A percentile compares a stretch with the other conserved stretches of the same genome.
Evolutionary conservation across 345 rosid species (phyloP).

Genomic region (Nasturtium officinale): DNA sequence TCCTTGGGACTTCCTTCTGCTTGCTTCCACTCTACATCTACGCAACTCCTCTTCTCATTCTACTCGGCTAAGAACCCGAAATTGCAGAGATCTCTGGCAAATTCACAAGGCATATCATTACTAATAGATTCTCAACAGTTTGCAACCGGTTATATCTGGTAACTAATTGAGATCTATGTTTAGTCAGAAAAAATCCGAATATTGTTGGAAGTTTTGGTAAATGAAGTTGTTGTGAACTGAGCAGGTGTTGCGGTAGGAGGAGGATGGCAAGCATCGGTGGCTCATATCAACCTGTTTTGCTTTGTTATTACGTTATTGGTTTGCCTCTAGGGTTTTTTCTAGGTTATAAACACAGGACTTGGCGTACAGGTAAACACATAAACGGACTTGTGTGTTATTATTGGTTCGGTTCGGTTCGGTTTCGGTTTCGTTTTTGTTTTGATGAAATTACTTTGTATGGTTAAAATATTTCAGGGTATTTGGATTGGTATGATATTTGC

Average conservation of each 20-base stretch:
- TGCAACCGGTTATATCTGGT: constrained; percentile 94
- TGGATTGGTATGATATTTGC: constrained; percentile 96
- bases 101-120: constrained; percentile 68
- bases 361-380: constrained; percentile 64
- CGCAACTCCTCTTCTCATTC: constrained; percentile 71
- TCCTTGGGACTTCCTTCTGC: constrained; percentile 60
- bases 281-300: constrained; percentile 84
- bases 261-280: constrained; percentile 95
- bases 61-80: constrained; percentile 68
- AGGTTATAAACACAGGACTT: constrained; percentile 64
- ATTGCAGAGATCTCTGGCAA: constrained; percentile 78
- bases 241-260: constrained; percentile 96
- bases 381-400: background rate
- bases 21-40: constrained; percentile 72
- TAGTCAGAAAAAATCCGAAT: background rate
- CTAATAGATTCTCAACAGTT: constrained; percentile 73
- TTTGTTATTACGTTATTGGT: constrained; percentile 69
- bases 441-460: background rate
- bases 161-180: background rate
- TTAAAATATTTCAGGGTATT: constrained; percentile 58
- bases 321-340: constrained; percentile 84
- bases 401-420: too few relatives aligned
- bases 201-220: background rate
- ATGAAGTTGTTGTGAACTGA: background rate
- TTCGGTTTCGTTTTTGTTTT: too few relatives aligned